Evolutionary conservation across 2,329 filamentous ascomycete species (phyloP).

Genomic region (Lecanicillium sp.): DNA sequence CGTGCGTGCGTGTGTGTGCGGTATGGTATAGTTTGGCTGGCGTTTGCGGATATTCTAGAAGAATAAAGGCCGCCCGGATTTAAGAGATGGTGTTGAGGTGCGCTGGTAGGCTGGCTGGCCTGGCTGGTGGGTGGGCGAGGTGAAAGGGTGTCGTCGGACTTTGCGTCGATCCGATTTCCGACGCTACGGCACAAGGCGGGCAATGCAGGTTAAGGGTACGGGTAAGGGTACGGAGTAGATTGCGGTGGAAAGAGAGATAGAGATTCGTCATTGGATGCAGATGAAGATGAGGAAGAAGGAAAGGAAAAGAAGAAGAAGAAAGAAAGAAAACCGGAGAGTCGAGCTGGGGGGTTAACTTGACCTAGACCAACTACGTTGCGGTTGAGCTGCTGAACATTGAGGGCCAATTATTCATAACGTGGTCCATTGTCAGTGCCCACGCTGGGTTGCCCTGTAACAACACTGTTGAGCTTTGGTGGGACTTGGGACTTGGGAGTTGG

Average conservation of each 20-base stretch:
- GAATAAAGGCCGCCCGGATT: conserved; percentile 15
- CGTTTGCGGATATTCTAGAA: conserved; percentile 6
- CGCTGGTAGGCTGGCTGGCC: not conserved
- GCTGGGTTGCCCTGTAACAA: no score
- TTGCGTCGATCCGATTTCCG: conserved; percentile 17
- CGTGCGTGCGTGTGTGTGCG: not conserved
- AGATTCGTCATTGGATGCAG: not conserved
- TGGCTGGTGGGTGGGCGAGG: not conserved
- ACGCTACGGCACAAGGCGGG: conserved; percentile 11
- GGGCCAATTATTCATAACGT: no score
- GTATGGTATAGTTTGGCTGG: not conserved
- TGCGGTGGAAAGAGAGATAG: not conserved
- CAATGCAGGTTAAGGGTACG: not conserved
- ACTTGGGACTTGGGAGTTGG: no score
- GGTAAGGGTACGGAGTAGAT: not conserved
- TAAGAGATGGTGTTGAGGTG: conserved; percentile 13
- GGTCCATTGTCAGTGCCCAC: no score
- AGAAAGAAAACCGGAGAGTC: not conserved
- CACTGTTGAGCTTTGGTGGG: no score
- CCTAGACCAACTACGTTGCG: no score
- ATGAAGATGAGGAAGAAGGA: not conserved
- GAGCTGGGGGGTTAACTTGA: no score
- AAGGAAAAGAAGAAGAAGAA: not conserved
- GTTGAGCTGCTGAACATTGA: no score
- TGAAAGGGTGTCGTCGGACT: no score